Percentiles rank a stretch among this genome's conserved stretches.
Conservation (phyloP, 129 eudicot species). For the Pulicaria dysenterica region DNA sequence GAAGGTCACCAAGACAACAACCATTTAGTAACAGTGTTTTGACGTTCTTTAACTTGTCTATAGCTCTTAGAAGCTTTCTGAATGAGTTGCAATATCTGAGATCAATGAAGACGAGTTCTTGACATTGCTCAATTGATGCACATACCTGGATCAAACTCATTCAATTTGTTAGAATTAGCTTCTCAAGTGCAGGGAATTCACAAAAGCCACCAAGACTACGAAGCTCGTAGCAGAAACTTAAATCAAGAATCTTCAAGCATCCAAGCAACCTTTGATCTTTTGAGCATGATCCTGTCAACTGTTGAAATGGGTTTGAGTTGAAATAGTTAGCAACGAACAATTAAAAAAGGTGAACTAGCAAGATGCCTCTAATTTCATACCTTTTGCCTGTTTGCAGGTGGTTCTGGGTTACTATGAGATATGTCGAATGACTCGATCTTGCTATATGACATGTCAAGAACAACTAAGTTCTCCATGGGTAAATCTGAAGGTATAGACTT, state of each 20-base stretch:
- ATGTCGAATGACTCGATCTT: constrained; percentile 3
- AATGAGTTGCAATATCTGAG: background rate
- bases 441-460: constrained; percentile 34
- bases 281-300: background rate
- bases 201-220: background rate
- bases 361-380: constrained; percentile 1
- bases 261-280: constrained; percentile 9
- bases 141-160: background rate
- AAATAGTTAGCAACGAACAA: background rate
- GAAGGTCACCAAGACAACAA: background rate
- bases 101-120: constrained; percentile 14
- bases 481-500: constrained; percentile 18
- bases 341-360: background rate
- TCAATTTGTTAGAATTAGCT: background rate
- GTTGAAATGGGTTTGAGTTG: background rate
- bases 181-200: constrained; percentile 17
- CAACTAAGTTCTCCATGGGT: constrained; percentile 22
- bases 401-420: constrained; percentile 1
- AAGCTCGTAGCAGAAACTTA: constrained; percentile 12
- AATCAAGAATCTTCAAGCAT: constrained; percentile 23
- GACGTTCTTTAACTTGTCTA: background rate
- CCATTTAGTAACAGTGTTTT: constrained; percentile 1
- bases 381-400: constrained; percentile 10
- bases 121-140: constrained; percentile 5
- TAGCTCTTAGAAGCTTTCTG: background rate